Evolutionary conservation across 768 basidiomycete genomes (phyloP).

Genomic region (Boletus tomentosulus): DNA sequence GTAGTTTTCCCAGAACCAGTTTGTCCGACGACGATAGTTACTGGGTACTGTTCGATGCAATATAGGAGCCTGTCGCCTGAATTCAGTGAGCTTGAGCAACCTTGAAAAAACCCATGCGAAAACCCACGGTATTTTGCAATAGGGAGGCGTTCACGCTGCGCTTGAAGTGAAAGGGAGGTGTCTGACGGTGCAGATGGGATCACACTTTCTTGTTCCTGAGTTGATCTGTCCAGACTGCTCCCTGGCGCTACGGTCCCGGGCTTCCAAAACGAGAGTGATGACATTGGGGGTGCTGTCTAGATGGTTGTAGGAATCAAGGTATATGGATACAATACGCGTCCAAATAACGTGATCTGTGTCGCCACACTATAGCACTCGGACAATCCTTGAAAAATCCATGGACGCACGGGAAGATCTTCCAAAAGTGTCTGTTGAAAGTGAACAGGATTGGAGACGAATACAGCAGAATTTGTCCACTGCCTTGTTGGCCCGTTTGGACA

Average conservation of each 20-base stretch:
- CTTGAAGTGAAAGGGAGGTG: conserved; percentile 58
- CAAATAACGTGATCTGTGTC: conserved; percentile 2
- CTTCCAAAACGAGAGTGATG: conserved; percentile 78
- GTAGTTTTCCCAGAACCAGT: conserved; percentile 99
- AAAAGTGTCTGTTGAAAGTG: conserved; percentile 59
- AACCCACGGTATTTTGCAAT: conserved; percentile 81
- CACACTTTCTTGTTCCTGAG: conserved; percentile 70
- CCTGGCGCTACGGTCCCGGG: conserved; percentile 84
- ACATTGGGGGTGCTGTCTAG: conserved; percentile 31
- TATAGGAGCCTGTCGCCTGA: conserved; percentile 77
- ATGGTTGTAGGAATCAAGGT: neutral
- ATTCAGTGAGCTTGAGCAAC: neutral
- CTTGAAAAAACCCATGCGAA: conserved; percentile 3
- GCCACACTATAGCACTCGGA: no score
- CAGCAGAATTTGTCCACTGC: conserved; percentile 48
- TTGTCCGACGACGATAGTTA: conserved; percentile 87
- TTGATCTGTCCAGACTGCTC: conserved; percentile 79
- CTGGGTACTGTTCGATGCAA: conserved; percentile 77
- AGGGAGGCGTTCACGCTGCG: conserved; percentile 78
- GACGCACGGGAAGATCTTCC: conserved; percentile 41
- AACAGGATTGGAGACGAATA: conserved; percentile 64
- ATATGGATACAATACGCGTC: neutral
- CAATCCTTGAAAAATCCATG: neutral
- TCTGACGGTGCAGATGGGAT: conserved; percentile 60
- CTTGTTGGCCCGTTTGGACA: conserved; percentile 43